These are phyloP conservation scores for Malassezia pachydermatis DNA, from an alignment of 1,284 basidiomycete genomes.

Conservation along the genomic window DNA sequence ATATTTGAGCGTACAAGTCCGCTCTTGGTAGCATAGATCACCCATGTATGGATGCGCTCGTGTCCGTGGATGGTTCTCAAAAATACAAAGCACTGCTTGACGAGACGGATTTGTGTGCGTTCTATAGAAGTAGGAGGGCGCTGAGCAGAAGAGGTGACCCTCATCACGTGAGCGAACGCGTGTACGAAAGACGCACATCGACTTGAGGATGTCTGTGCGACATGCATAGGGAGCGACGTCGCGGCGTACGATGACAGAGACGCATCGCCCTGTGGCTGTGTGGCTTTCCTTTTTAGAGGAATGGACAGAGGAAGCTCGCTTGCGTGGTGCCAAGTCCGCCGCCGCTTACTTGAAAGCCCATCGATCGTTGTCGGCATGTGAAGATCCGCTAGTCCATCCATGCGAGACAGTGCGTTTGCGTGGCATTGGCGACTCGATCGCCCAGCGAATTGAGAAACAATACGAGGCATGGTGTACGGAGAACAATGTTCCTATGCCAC, in stretches of 20 bases:
- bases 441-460: constrained; percentile 27
- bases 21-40: constrained; percentile 11
- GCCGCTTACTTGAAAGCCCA: constrained; percentile 32
- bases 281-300: constrained; percentile 33
- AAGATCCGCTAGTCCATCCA: constrained; percentile 31
- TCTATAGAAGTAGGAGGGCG: too few relatives aligned
- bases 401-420: constrained; percentile 30
- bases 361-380: constrained; percentile 25
- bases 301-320: constrained; percentile 33
- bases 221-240: background rate
- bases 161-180: too few relatives aligned
- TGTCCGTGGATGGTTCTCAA: background rate
- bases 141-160: too few relatives aligned
- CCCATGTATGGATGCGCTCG: background rate
- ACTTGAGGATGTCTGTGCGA: background rate
- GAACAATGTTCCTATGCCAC: constrained; percentile 24
- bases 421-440: constrained; percentile 37
- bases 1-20: background rate
- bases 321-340: constrained; percentile 28
- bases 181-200: too few relatives aligned
- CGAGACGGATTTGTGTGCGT: too few relatives aligned
- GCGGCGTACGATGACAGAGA: background rate
- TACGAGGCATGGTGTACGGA: constrained; percentile 31
- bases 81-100: constrained; percentile 3
- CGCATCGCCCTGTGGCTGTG: constrained; percentile 8